These are phyloP conservation scores for Sphenostylis stenocarpa DNA, from an alignment of 306 rosid species.

Conservation along the genomic window DNA sequence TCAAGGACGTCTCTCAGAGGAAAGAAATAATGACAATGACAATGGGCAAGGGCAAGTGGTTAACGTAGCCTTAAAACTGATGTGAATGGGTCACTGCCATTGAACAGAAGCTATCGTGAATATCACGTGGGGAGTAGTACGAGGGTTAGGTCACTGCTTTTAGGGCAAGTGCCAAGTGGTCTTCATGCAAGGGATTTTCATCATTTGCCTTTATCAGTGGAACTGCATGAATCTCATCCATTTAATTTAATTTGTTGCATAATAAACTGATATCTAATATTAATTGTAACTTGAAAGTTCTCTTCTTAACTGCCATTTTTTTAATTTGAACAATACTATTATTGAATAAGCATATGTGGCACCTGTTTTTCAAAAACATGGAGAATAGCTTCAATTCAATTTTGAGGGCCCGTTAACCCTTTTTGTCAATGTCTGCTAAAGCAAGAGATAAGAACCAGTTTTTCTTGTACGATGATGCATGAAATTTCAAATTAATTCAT, in stretches of 20 bases:
- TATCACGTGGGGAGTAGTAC: not conserved
- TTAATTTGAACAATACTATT: no score
- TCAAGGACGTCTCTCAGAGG: not conserved
- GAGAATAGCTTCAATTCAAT: conserved; percentile 1
- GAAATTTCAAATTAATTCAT: not conserved
- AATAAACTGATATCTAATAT: no score
- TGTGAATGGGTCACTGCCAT: not conserved
- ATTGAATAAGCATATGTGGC: not conserved
- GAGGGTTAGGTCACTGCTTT: not conserved
- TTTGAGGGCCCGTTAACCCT: conserved; percentile 10
- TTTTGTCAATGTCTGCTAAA: not conserved
- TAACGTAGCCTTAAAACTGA: not conserved
- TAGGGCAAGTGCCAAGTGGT: not conserved
- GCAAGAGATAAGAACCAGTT: not conserved
- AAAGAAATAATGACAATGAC: not conserved
- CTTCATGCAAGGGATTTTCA: no score
- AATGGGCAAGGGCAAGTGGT: not conserved
- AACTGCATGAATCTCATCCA: no score
- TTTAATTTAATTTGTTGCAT: no score
- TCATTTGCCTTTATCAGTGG: no score
- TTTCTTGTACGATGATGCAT: not conserved
- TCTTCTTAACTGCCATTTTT: no score
- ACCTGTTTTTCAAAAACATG: not conserved
- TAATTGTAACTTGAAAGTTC: not conserved
- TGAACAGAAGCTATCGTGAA: not conserved